Evolutionary conservation across 768 basidiomycete genomes (phyloP).

Genomic region (Chalciporus piperatus): DNA sequence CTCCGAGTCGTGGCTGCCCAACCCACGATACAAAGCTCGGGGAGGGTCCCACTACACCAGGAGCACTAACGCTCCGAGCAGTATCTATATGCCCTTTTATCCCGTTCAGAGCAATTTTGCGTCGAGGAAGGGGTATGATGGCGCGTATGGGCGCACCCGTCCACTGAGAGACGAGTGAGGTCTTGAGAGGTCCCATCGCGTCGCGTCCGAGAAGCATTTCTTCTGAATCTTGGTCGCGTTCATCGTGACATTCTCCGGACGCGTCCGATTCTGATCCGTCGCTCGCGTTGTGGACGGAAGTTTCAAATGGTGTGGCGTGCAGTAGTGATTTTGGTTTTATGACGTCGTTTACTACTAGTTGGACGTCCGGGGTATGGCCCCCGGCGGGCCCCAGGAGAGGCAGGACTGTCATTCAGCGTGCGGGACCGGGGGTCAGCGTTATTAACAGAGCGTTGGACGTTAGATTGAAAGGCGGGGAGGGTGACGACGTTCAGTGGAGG

Average conservation of each 20-base stretch:
- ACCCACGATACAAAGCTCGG: neutral
- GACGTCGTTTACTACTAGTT: neutral
- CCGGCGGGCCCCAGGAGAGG: too few relatives aligned
- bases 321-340: neutral
- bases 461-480: too few relatives aligned
- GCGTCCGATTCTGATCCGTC: neutral
- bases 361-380: neutral
- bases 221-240: neutral
- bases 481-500: neutral
- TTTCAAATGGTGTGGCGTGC: neutral
- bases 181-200: neutral
- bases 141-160: conserved; percentile 24
- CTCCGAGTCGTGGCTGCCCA: neutral
- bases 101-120: neutral
- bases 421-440: neutral
- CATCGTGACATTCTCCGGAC: neutral
- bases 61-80: neutral
- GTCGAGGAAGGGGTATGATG: conserved; percentile 18
- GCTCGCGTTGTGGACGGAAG: neutral
- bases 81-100: neutral
- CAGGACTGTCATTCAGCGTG: neutral
- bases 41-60: neutral
- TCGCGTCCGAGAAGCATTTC: neutral
- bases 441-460: too few relatives aligned
- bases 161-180: conserved; percentile 6